Percentiles rank a stretch among this genome's conserved stretches.
Evolutionary conservation across 768 basidiomycete species (phyloP).

Genomic region (Phanerochaete carnosa): DNA sequence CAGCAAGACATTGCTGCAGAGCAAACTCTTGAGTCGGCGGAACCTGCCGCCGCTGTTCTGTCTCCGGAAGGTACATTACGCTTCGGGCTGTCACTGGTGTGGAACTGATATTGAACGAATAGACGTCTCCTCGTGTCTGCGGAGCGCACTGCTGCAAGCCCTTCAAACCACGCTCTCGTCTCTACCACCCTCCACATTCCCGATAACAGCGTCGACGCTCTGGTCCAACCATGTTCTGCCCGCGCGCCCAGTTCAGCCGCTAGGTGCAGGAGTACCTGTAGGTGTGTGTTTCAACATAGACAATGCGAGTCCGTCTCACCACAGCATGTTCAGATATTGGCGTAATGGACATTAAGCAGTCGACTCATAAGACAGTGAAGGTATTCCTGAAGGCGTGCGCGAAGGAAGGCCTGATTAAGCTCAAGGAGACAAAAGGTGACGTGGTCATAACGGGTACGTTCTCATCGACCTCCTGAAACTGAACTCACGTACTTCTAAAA

Average conservation of each 20-base stretch:
- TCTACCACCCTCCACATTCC: constrained; percentile 55
- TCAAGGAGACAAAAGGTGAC: constrained; percentile 60
- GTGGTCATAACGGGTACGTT: constrained; percentile 37
- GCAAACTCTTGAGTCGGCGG: constrained; percentile 15
- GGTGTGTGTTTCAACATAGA: constrained; percentile 10
- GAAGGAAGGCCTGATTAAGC: constrained; percentile 67
- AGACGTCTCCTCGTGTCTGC: constrained; percentile 60
- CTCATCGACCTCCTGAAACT: not conserved
- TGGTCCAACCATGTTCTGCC: constrained; percentile 79
- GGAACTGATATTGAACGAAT: no score
- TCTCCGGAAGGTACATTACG: constrained; percentile 22
- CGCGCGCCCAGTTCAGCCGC: constrained; percentile 67
- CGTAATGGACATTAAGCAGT: constrained; percentile 71
- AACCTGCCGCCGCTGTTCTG: constrained; percentile 18
- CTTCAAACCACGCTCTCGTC: constrained; percentile 48
- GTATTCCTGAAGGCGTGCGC: constrained; percentile 77
- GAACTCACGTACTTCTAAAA: not conserved
- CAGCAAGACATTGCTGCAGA: not conserved
- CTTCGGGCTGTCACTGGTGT: not conserved
- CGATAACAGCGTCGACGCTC: constrained; percentile 71
- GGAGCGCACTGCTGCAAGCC: constrained; percentile 61
- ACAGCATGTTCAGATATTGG: constrained; percentile 21
- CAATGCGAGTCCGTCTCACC: not conserved
- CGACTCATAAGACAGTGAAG: constrained; percentile 75
- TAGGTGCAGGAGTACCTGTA: constrained; percentile 13